Percentiles rank a stretch among this genome's conserved stretches.
These are phyloP conservation scores for Pseudomonodictys pantanalensis DNA, from an alignment of 495 filamentous ascomycete genomes.

Conservation along the genomic window DNA sequence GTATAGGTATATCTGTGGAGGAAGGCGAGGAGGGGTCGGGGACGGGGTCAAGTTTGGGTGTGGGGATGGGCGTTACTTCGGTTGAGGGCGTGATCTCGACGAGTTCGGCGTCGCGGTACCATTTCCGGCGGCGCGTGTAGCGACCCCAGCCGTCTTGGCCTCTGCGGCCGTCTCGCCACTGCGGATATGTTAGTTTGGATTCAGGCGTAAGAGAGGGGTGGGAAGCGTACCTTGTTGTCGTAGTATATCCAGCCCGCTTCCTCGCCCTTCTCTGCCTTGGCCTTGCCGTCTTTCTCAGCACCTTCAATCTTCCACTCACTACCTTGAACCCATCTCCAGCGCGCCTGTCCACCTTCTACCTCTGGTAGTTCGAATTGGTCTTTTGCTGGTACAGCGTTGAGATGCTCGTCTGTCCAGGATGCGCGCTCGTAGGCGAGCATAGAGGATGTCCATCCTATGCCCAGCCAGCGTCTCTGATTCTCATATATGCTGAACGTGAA, in stretches of 20 bases:
- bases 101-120: constrained; percentile 93
- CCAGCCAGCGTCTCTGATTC: constrained; percentile 94
- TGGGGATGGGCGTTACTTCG: constrained; percentile 45
- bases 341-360: constrained; percentile 73
- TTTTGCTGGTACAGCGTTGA: constrained; percentile 72
- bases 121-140: constrained; percentile 87
- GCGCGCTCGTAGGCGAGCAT: constrained; percentile 84
- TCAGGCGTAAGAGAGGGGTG: not conserved
- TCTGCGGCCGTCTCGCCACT: constrained; percentile 91
- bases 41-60: constrained; percentile 34
- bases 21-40: constrained; percentile 8
- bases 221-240: constrained; percentile 77
- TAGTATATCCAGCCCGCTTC: constrained; percentile 93
- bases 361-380: constrained; percentile 85
- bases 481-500: constrained; percentile 97
- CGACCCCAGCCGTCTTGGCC: constrained; percentile 91
- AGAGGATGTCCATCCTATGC: constrained; percentile 89
- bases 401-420: constrained; percentile 94
- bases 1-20: constrained; percentile 13
- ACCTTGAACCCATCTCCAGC: constrained; percentile 85
- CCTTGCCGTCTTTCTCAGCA: constrained; percentile 48
- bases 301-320: constrained; percentile 89
- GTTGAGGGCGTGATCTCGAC: constrained; percentile 62
- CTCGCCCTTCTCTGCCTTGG: constrained; percentile 47
- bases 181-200: constrained; percentile 13